Percentiles rank a stretch among this genome's conserved stretches.
phyloP scores from a whole-genome alignment of 139 green algal species.

The Coelastrella sp. region DNA sequence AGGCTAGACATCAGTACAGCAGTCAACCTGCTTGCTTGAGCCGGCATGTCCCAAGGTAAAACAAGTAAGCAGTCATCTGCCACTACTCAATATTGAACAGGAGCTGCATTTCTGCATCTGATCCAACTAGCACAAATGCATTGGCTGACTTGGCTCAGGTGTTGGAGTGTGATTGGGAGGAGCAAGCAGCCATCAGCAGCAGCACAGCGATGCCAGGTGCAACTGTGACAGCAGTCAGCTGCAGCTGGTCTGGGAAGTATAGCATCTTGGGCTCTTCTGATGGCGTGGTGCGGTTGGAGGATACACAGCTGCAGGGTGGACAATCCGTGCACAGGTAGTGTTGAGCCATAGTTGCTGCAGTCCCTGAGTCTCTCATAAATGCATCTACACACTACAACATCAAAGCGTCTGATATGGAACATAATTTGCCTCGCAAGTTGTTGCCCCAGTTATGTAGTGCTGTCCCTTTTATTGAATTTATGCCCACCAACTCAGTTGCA shows the following conservation, averaged over 20 bases:
- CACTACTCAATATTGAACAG: no score
- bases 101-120: background rate
- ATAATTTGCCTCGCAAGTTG: background rate
- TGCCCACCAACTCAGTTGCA: no score
- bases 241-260: slow-evolving; percentile 29
- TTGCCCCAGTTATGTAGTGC: no score
- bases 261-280: background rate
- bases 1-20: no score
- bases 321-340: background rate
- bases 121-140: background rate
- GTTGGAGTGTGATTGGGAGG: slow-evolving; percentile 44
- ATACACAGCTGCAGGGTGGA: background rate
- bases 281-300: slow-evolving; percentile 13
- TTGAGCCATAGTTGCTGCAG: background rate
- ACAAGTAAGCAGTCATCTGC: no score
- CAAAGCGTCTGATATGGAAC: background rate
- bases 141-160: slow-evolving; percentile 16
- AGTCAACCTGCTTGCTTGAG: background rate
- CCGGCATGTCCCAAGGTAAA: background rate
- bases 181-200: background rate
- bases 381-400: background rate
- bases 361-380: background rate
- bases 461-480: no score
- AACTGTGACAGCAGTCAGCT: slow-evolving; percentile 17
- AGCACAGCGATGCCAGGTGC: background rate